phyloP scores from a whole-genome alignment of 1,139 yeast genomes.

The Geotrichum europaeum region DNA sequence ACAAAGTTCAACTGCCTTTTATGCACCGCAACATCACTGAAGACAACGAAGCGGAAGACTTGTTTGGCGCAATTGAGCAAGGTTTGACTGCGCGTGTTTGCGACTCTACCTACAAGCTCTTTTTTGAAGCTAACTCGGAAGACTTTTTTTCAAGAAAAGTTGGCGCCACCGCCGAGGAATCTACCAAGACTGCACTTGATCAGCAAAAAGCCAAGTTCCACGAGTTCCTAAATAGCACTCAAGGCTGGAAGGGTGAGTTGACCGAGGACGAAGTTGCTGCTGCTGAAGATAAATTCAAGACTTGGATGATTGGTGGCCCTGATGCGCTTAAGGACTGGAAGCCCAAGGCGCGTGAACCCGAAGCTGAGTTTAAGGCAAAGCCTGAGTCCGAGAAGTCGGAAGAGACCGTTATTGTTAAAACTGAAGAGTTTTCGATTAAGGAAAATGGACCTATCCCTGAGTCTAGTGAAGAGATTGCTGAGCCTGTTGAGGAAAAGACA shows the following conservation, averaged over 20 bases:
- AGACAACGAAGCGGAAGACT: conserved; percentile 18
- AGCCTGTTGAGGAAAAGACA: not conserved
- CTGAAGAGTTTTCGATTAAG: not conserved
- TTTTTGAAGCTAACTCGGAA: conserved; percentile 74
- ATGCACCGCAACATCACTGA: conserved; percentile 43
- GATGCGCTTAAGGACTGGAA: conserved; percentile 7
- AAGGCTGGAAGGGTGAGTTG: conserved; percentile 36
- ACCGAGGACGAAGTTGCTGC: conserved; percentile 30
- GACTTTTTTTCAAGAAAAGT: conserved; percentile 58
- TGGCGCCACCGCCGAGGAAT: conserved; percentile 16
- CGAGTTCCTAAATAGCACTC: conserved; percentile 30
- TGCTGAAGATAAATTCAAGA: conserved; percentile 20
- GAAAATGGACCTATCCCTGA: not conserved
- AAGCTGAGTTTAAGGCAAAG: not conserved
- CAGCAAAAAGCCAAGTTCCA: conserved; percentile 24
- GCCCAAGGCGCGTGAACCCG: not conserved
- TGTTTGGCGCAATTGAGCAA: conserved; percentile 45
- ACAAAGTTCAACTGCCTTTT: conserved; percentile 67
- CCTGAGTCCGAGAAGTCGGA: conserved; percentile 11
- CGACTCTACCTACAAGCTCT: conserved; percentile 70
- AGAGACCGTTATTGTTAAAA: not conserved
- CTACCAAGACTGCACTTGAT: conserved; percentile 21
- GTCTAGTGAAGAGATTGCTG: not conserved
- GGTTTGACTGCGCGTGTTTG: conserved; percentile 78
- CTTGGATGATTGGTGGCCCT: conserved; percentile 17